Evolutionary conservation across 2,329 filamentous ascomycete species (phyloP).

Genomic region (Fusarium newnesense): DNA sequence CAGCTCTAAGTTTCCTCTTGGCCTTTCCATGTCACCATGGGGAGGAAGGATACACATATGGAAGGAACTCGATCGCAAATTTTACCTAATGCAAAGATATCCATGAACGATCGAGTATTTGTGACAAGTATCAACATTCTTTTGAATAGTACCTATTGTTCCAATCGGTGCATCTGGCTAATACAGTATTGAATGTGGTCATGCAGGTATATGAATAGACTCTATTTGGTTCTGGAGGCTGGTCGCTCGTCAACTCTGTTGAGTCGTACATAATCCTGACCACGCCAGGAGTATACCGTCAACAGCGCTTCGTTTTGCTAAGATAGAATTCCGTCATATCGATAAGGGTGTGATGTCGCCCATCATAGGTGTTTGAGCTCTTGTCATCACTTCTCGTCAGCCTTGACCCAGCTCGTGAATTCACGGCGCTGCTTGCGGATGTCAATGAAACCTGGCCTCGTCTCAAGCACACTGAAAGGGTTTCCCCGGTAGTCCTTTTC

Average conservation of each 20-base stretch:
- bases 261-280: neutral
- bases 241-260: neutral
- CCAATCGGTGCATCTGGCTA: neutral
- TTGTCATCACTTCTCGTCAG: slow-evolving; percentile 38
- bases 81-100: neutral
- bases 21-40: neutral
- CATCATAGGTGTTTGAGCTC: neutral
- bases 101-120: neutral
- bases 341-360: neutral
- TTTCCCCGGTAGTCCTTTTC: slow-evolving; percentile 79
- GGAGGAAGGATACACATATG: neutral
- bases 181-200: neutral
- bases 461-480: slow-evolving; percentile 82
- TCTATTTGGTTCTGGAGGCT: neutral
- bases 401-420: slow-evolving; percentile 79
- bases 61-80: neutral
- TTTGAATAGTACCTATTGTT: neutral
- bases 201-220: neutral
- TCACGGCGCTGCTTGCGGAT: slow-evolving; percentile 83
- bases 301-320: neutral
- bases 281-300: neutral
- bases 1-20: neutral
- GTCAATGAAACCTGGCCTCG: slow-evolving; percentile 86
- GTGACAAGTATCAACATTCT: neutral
- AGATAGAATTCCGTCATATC: neutral